Evolutionary conservation across 371 early-diverging fungal genomes (phyloP).

Genomic region (Syncephalastrum racemosum): DNA sequence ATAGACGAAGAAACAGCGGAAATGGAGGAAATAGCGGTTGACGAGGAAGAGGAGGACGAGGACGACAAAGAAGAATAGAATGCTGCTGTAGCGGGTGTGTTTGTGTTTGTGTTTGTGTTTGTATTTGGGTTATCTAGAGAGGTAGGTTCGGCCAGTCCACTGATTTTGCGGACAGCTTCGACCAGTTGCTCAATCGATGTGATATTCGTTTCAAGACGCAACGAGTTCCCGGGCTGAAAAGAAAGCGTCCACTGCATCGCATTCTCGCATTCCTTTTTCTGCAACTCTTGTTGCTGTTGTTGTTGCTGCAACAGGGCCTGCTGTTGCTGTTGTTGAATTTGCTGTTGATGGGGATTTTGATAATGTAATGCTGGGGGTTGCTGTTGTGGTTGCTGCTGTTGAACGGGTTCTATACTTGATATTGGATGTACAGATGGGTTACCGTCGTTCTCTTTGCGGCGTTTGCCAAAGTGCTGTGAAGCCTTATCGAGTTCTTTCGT

Average conservation of each 20-base stretch:
- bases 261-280: constrained; percentile 11
- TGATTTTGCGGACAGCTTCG: constrained; percentile 48
- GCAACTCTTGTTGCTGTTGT: neutral
- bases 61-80: neutral
- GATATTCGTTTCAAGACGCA: constrained; percentile 49
- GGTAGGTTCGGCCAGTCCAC: constrained; percentile 25
- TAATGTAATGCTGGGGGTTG: neutral
- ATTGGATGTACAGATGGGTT: too few species aligned
- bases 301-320: constrained; percentile 1
- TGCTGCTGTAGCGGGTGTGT: neutral
- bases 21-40: neutral
- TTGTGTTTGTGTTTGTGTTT: too few species aligned
- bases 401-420: neutral
- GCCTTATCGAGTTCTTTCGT: constrained; percentile 51
- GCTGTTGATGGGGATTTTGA: constrained; percentile 1
- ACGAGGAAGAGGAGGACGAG: constrained; percentile 4
- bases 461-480: constrained; percentile 39
- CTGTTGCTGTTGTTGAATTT: constrained; percentile 8
- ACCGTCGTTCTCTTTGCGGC: constrained; percentile 13
- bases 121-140: too few species aligned
- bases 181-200: constrained; percentile 49
- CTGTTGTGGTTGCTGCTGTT: constrained; percentile 8
- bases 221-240: constrained; percentile 39
- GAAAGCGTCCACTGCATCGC: constrained; percentile 47
- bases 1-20: neutral